Evolutionary conservation across 2,329 filamentous ascomycete genomes (phyloP), one percentile per base, ranked within the genome.

Genomic region (Amylocarpus encephaloides): DNA sequence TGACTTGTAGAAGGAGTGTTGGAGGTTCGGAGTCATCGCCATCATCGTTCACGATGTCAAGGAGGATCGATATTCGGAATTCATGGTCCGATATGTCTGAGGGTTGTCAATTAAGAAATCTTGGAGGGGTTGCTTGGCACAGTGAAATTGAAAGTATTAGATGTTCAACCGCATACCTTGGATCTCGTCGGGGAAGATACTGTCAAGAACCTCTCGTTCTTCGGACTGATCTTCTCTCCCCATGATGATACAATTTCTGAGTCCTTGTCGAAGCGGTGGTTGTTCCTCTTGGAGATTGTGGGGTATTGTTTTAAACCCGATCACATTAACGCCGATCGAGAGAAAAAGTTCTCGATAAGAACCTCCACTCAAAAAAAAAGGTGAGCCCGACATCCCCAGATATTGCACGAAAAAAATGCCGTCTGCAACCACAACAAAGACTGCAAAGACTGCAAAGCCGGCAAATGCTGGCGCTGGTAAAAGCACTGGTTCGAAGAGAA

Each of bases 141-240:
- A n/a, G 18, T 11, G 18, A 5, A 12, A 12, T 40, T 16, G 18
- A 16, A 22, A 36, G 46, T 48, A 10, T 44, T 13, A n/a, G 7
- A n/a, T n/a, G n/a, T n/a, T n/a, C 33, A 18, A 41, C 18, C 32
- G 56, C 68, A 43, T 64, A 92, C 90, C 86, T 78, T 85, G 92
- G 61, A 98, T 95, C 73, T 98, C 93, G 53, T 98, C 92, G 1
- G 93, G 90, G 62, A 97, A 98, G 66, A 98, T 98, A 54, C 92
- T 96, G 66, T 95, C 89, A 67, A 98, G 88, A 62, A 98, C 92
- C 70, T 98, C 93, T 55, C 91, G 85, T 78, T 98, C 93, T 73
- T 98, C 93, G 59, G 84, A 73, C 70, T 98, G 93, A 54, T 98
- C 93, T 76, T 97, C 92, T 67, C 73, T 77, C 44, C 81, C 81